phyloP scores from a whole-genome alignment of 2,329 filamentous ascomycete species.

The Tolypocladium ophioglossoides region DNA sequence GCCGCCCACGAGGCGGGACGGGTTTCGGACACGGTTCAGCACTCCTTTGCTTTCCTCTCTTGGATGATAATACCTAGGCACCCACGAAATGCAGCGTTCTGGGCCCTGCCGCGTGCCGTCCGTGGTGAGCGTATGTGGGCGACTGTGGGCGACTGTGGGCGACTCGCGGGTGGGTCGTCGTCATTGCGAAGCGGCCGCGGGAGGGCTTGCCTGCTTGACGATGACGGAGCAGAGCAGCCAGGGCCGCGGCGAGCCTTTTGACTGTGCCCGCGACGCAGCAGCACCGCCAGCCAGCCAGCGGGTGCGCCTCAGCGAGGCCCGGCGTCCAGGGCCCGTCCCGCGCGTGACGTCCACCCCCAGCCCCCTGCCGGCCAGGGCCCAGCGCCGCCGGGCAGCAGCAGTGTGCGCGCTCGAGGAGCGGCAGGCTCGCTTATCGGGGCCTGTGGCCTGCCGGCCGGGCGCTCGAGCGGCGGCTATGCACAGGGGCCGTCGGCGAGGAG shows the following conservation, averaged over 20 bases:
- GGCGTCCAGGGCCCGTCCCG: background rate
- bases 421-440: constrained; percentile 7
- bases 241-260: too few relatives aligned
- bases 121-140: background rate
- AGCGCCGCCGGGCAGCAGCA: background rate
- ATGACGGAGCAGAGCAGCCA: background rate
- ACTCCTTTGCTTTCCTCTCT: background rate
- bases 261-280: background rate
- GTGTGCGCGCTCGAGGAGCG: background rate
- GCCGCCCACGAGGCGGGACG: background rate
- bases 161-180: background rate
- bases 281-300: too few relatives aligned
- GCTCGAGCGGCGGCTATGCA: background rate
- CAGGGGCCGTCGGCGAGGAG: too few relatives aligned
- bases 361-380: background rate
- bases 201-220: background rate
- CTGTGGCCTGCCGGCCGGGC: constrained; percentile 1
- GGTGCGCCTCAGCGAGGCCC: background rate
- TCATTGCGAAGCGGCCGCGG: background rate
- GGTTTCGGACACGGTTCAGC: background rate
- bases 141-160: background rate
- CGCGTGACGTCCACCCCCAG: constrained; percentile 1
- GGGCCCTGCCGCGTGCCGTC: background rate
- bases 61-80: background rate
- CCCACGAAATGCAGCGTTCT: background rate